Base-by-base conservation (phyloP, 1,139 yeast species). In the Yamadazyma mexicana region DNA sequence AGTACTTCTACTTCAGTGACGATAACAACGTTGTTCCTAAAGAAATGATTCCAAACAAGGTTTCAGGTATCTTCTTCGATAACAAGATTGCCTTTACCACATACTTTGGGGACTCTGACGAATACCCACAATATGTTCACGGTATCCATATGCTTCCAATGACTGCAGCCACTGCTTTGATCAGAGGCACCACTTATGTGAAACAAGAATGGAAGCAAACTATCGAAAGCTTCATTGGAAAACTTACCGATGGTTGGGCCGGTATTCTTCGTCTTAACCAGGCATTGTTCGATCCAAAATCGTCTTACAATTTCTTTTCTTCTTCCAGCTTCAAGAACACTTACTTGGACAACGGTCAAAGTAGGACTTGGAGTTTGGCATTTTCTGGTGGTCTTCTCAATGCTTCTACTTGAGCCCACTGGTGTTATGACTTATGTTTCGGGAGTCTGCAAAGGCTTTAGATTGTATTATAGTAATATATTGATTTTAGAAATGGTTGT, bases 91-190 rank as follows among this genome's bases (percentile, higher is more conserved):
- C 87, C 51, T 95, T 87, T 64, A 88, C 96, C 3, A 92, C 61
- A 59, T 44, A 73, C 77, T 41, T 68, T 77, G 55, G 66, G 49
- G 56, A 74, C 32, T 56, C 61, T 38, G 77, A 79, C 61, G 33
- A 38, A 11, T 61, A 71, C 42, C 69, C 74, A 11, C 92, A 91
- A 61, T 92, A 85, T 60, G 89, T 92, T 40, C 98, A 91, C 55
- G 96, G 97, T 57, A 91, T 92, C 47, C 98, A 92, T 59, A 92
- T 94, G 83, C 73, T 92, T 20, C 67, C 98, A 17, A 69, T 87
- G 35, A 88, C 96, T 0, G 92, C 97, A 0, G 80, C 87, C 12
- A 83, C 96, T 12, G 81, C 94, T 0, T 81, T 75, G 46, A 74
- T 89, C 33, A 77, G 98, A 59, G 69, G 73, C 5, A 77, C 89